phyloP scores from a whole-genome alignment of 2,329 filamentous ascomycete species.

The Penicillium sp. region DNA sequence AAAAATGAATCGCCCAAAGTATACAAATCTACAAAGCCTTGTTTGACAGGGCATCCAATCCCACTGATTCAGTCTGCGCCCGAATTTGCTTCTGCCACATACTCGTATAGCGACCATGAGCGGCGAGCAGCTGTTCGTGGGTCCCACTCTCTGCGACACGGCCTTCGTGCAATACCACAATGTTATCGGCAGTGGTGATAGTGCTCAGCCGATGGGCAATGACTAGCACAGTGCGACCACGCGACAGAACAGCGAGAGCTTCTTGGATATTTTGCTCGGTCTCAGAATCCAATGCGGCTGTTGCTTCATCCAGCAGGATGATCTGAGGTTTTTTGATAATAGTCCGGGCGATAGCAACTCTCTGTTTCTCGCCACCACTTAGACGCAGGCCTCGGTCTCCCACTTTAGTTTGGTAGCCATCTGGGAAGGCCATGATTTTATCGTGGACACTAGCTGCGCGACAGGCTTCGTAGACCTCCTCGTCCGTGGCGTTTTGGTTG shows the following conservation, averaged over 20 bases:
- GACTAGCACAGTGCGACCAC: background rate
- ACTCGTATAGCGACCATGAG: background rate
- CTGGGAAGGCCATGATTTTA: conserved; percentile 79
- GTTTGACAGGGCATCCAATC: background rate
- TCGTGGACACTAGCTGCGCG: conserved; percentile 83
- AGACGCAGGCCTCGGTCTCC: conserved; percentile 68
- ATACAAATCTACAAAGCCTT: background rate
- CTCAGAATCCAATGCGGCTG: conserved; percentile 79
- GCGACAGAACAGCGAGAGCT: background rate
- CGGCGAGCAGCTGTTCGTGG: background rate
- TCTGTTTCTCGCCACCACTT: conserved; percentile 28
- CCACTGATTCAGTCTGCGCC: background rate
- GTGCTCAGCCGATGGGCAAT: conserved; percentile 2
- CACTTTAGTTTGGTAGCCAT: conserved; percentile 80
- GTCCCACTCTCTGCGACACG: background rate
- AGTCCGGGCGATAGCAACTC: conserved; percentile 83
- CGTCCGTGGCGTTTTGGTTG: conserved; percentile 61
- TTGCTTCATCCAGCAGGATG: conserved; percentile 86
- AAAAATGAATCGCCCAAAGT: background rate
- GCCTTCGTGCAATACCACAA: conserved; percentile 3
- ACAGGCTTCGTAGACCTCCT: conserved; percentile 13
- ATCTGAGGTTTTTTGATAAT: conserved; percentile 85
- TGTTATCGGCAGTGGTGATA: conserved; percentile 2
- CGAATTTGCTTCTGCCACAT: conserved; percentile 5
- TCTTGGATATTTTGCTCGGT: conserved; percentile 82